Evolutionary conservation across 768 basidiomycete species (phyloP), one percentile per base, ranked within the genome.

Genomic region (Agaricus sinodeliciosus): DNA sequence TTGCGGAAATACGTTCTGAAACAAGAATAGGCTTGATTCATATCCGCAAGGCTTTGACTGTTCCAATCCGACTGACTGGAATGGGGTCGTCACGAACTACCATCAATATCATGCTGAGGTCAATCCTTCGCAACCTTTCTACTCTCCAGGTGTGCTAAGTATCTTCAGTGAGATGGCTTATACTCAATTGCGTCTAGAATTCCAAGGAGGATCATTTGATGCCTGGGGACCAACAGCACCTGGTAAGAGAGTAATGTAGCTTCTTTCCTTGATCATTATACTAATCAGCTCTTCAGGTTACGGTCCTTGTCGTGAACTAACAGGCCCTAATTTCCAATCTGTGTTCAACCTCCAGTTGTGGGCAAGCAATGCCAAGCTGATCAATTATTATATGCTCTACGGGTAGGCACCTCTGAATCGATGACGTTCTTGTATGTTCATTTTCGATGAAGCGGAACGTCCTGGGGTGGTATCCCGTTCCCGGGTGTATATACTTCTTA

Each of bases 321-420:
- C 87, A 9, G 87, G 86, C 2, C 70, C 84, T 0, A 74, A 84
- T 60, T 91, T 90, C 66, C 76, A 83, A 66, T 84, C 81, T 39
- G 91, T 92, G 5, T 92, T 90, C 66, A 81, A 93, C 59, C 75
- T 81, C 53, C 72, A 86, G 48, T 72, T 89, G 42, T 90, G 85
- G 85, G 88, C 90, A 9, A 77, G 79, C 45, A 92, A 91, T 65
- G 86, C 81, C 1, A 93, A 91, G 61, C 60, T 93, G 42, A 81
- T 91, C 54, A 90, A 80, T 60, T 88, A 87, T 56, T 93, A 93
- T 66, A 92, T 93, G 91, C 58, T 90, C 49, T 90, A 82, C 59
- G 89, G 85, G 85, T 85, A 63, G 55, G 69, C 39, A 1, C 48
- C 1, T 9, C 22, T 2, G 12, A 28, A 1, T 11, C 8, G 22